Base-by-base conservation (phyloP, 345 rosid genomes). In the Heritiera littoralis region DNA sequence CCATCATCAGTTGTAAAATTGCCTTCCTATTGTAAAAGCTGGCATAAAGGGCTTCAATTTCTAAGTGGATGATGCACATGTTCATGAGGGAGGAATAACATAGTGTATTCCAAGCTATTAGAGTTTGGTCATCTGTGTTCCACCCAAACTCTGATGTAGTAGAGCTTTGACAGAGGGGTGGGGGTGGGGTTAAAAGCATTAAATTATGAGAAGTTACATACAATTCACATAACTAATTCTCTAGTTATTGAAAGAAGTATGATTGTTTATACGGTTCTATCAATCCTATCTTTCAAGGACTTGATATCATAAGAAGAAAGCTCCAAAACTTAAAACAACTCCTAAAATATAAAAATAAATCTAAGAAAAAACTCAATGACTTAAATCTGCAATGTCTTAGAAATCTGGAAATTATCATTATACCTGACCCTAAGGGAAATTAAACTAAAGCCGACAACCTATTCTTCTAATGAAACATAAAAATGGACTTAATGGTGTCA, bases 11-110 rank as follows among this genome's bases (percentile, higher is more conserved):
- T 18, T 72, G 48, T 17, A 72, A 54, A 52, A 52, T 30, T 32
- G 17, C 61, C 46, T 52, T 72, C 75, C 59, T 72, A 38, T 72
- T 17, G 28, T 32, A 52, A 67, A 72, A 52, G 13, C 46, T 52
- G 60, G 60, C 28, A 52, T 72, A 52, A 54, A 32, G 4, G 38
- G 46, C 61, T 52, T 28, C n/a, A 70, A 70, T 12, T 13, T 70
- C 35, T 30, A 13, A 70, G 56, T 49, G 74, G 55, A 69, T 46
- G 73, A 46, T 23, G 23, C 40, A 28, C 32, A 28, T 49, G 58
- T 70, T n/a, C 59, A 70, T 70, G 74, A 23, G 48, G 41, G 35
- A 30, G 32, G 55, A 68, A 68, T 68, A 45, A 45, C 12, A 46
- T 68, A 14, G 51, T 46, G 40, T 48, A 20, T 70, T 49, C 43